Evolutionary conservation across 2,329 filamentous ascomycete genomes (phyloP).

Genomic region (Coniochaeta sp.): DNA sequence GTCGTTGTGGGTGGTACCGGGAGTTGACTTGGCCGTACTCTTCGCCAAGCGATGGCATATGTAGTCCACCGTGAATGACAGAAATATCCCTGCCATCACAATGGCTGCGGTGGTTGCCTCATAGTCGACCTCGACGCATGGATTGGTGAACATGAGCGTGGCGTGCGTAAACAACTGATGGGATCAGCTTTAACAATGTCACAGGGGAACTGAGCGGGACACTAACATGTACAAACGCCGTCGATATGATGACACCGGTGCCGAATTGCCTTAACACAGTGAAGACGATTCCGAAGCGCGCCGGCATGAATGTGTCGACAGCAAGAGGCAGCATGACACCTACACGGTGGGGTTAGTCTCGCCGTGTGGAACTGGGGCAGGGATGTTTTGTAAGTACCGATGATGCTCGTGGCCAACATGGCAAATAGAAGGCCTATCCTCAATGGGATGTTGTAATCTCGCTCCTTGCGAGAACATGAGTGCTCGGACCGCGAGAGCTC

Average conservation of each 20-base stretch:
- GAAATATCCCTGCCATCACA: constrained; percentile 65
- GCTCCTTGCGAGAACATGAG: constrained; percentile 37
- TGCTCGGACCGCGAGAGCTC: constrained; percentile 26
- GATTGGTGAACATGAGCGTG: constrained; percentile 62
- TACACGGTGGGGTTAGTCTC: constrained; percentile 9
- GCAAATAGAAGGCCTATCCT: constrained; percentile 68
- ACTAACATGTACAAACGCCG: constrained; percentile 60
- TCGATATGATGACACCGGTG: constrained; percentile 65
- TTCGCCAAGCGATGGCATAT: constrained; percentile 42
- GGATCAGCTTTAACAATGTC: background rate
- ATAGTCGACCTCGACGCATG: constrained; percentile 60
- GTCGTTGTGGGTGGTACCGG: constrained; percentile 7
- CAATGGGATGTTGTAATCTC: constrained; percentile 60
- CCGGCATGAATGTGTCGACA: constrained; percentile 48
- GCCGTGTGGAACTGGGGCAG: background rate
- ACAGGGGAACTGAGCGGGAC: background rate
- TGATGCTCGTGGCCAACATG: constrained; percentile 58
- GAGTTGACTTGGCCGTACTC: background rate
- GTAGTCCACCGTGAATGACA: constrained; percentile 68
- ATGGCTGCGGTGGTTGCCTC: constrained; percentile 65
- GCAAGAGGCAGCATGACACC: constrained; percentile 62
- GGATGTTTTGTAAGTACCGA: constrained; percentile 37
- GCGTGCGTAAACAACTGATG: constrained; percentile 65
- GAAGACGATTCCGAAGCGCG: constrained; percentile 41
- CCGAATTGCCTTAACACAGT: constrained; percentile 67